Conservation (phyloP, 768 basidiomycete species). For the Naganishia randhawae region DNA sequence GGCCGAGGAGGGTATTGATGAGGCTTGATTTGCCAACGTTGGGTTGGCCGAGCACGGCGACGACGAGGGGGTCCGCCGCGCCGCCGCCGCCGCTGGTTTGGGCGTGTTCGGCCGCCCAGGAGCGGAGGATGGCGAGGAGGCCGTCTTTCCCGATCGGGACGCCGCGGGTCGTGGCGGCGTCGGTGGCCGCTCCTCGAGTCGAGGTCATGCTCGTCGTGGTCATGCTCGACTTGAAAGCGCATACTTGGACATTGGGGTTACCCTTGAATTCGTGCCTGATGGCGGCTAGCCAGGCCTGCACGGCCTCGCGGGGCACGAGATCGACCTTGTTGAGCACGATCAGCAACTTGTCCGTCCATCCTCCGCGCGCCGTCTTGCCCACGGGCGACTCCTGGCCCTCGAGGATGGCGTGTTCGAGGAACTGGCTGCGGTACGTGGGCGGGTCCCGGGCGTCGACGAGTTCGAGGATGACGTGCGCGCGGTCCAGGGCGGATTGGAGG, state of each 20-base stretch:
- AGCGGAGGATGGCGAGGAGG: slow-evolving; percentile 34
- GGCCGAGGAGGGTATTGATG: slow-evolving; percentile 69
- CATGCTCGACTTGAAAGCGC: slow-evolving; percentile 63
- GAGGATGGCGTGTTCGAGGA: slow-evolving; percentile 59
- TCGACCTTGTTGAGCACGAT: slow-evolving; percentile 87
- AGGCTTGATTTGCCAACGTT: slow-evolving; percentile 85
- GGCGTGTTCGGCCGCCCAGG: slow-evolving; percentile 41
- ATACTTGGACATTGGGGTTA: slow-evolving; percentile 28
- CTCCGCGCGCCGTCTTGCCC: slow-evolving; percentile 49
- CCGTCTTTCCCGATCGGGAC: slow-evolving; percentile 29
- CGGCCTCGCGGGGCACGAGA: slow-evolving; percentile 70
- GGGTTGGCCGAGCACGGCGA: slow-evolving; percentile 77
- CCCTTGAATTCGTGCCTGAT: slow-evolving; percentile 56
- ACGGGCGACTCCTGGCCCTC: slow-evolving; percentile 23
- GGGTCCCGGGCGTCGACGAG: slow-evolving; percentile 85
- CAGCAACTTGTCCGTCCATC: slow-evolving; percentile 56
- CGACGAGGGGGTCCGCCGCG: slow-evolving; percentile 60
- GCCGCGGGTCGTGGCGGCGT: slow-evolving; percentile 32
- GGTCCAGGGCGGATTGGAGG: slow-evolving; percentile 65
- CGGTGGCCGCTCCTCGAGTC: background rate
- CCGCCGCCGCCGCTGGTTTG: slow-evolving; percentile 54
- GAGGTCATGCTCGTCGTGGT: background rate
- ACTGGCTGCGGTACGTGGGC: slow-evolving; percentile 62
- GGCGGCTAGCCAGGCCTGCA: slow-evolving; percentile 64
- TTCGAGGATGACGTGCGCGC: slow-evolving; percentile 72